Conservation (phyloP, 805 yeast genomes). For the Wickerhamomyces canadensis region DNA sequence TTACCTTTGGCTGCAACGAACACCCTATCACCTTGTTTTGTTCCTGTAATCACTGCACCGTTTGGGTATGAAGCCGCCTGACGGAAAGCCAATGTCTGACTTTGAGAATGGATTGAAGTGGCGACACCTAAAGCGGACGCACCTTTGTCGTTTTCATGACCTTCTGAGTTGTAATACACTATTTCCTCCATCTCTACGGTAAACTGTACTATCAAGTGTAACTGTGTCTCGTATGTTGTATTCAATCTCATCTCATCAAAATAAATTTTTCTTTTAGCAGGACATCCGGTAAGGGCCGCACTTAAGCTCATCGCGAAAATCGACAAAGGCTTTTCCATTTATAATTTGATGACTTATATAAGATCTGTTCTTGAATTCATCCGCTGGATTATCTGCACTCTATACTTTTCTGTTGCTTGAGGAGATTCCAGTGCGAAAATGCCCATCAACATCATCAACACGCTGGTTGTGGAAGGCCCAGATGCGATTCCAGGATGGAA, state of each 20-base stretch:
- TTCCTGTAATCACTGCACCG: conserved; percentile 49
- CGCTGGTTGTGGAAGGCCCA: conserved; percentile 66
- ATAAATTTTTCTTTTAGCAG: background rate
- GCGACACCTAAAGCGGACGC: conserved; percentile 37
- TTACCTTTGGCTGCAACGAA: conserved; percentile 64
- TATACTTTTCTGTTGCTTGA: no score
- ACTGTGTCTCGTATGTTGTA: no score
- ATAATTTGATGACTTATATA: no score
- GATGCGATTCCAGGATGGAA: conserved; percentile 71
- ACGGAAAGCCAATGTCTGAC: conserved; percentile 38
- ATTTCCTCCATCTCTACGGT: conserved; percentile 52
- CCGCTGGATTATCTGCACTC: no score
- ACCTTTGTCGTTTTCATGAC: conserved; percentile 39
- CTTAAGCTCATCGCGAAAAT: no score
- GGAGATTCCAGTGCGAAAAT: conserved; percentile 34
- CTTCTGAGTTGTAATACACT: conserved; percentile 41
- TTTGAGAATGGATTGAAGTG: conserved; percentile 37
- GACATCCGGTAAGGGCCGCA: background rate
- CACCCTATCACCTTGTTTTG: conserved; percentile 26
- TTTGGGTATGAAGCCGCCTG: conserved; percentile 41
- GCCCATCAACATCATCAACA: conserved; percentile 83
- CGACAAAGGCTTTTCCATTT: no score
- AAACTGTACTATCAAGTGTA: no score
- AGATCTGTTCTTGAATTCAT: no score
- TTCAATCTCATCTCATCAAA: background rate